Percentiles rank a stretch among this genome's conserved stretches.
These are phyloP conservation scores for Cladophialophora immunda DNA, from an alignment of 2,329 filamentous ascomycete species.

Conservation along the genomic window DNA sequence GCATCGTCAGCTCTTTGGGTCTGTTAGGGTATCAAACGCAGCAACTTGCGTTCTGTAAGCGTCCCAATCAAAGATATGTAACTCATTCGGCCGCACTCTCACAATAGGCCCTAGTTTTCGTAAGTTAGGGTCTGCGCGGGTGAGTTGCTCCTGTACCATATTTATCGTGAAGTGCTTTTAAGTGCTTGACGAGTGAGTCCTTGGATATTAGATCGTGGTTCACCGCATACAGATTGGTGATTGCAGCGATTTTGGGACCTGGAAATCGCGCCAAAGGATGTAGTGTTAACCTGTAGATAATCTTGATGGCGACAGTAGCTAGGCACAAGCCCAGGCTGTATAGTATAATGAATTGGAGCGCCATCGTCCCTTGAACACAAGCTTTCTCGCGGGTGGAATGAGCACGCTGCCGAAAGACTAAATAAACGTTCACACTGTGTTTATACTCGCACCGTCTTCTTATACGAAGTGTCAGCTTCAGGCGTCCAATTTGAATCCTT, in stretches of 20 bases:
- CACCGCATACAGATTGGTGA: conserved; percentile 43
- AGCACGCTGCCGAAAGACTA: background rate
- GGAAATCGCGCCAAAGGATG: conserved; percentile 48
- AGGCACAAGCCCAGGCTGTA: conserved; percentile 1
- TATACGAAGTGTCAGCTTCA: background rate
- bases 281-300: conserved; percentile 44
- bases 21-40: background rate
- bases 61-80: conserved; percentile 31
- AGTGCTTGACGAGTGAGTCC: conserved; percentile 46
- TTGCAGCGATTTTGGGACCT: conserved; percentile 46
- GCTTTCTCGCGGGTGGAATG: background rate
- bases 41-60: conserved; percentile 12
- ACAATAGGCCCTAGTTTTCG: conserved; percentile 38
- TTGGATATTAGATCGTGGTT: conserved; percentile 43
- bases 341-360: background rate
- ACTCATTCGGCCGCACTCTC: conserved; percentile 30
- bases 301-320: conserved; percentile 3
- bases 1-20: background rate
- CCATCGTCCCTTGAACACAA: background rate
- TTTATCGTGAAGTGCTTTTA: conserved; percentile 46
- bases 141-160: conserved; percentile 44
- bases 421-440: background rate
- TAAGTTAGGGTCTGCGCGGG: background rate
- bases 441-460: background rate
- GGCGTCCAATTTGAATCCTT: background rate